Evolutionary conservation across 1,284 basidiomycete genomes (phyloP), one percentile per base, ranked within the genome.

Genomic region (Cryptococcus wingfieldii): DNA sequence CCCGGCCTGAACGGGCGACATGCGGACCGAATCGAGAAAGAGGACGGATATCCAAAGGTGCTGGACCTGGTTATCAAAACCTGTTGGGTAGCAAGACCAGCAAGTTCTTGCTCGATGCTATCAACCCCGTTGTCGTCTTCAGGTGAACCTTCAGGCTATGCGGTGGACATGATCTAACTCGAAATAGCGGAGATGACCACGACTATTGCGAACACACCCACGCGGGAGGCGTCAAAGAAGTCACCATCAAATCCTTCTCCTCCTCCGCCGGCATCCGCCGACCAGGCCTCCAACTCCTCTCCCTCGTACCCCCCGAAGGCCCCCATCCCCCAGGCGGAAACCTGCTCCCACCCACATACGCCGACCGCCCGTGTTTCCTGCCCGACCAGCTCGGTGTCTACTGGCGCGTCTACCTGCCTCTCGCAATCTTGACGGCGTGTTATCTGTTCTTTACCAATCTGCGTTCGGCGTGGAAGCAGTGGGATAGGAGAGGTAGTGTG

Each of bases 271-370:
- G 86, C 38, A 84, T 96, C 38, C 79, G 80, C 31, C 79, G 80
- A 18, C 90, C 92, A 1, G 92, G 90, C 25, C 90, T 94, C 70
- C 89, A 93, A 60, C 81, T 96, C 13, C 80, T 96, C 47, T 87
- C 89, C 0, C 79, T 94, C 5, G 77, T 80, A 14, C 80, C 84
- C 37, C 81, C 83, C 1, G 39, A 53, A 28, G 53, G 58, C 44
- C 39, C 66, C 0, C 42, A 44, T 16, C 16, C 14, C 10, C 7
- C 23, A n/a, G 23, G 52, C 5, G 38, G 53, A 47, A 55, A 31
- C 48, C 61, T 72, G 7, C 19, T 46, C 19, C 31, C 31, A 2
- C 73, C 61, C 65, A 79, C 78, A 59, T 65, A 68, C 61, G 79
- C 79, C 42, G 84, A 86, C 64, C 69, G 73, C 4, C 81, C 82